These are phyloP conservation scores for Phytopythium delawarense DNA, from an alignment of 352 stramenopile genomes.

Conservation along the genomic window DNA sequence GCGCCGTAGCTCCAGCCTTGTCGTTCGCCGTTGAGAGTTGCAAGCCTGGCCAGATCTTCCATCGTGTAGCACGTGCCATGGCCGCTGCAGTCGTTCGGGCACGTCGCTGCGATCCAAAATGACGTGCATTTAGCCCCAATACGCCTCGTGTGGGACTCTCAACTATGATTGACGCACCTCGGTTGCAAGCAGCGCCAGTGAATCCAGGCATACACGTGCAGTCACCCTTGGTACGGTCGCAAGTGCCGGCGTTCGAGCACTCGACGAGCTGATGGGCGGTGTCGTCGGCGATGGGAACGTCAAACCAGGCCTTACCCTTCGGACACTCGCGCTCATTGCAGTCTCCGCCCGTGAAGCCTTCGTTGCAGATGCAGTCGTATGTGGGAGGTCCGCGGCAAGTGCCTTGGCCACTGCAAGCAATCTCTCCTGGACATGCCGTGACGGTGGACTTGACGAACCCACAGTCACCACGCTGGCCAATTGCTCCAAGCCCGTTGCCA, in stretches of 20 bases:
- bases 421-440: conserved; percentile 62
- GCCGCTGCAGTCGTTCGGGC: conserved; percentile 68
- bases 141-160: background rate
- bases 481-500: conserved; percentile 70
- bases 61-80: conserved; percentile 85
- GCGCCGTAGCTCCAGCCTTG: conserved; percentile 55
- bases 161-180: conserved; percentile 24
- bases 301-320: conserved; percentile 69
- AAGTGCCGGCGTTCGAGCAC: conserved; percentile 71
- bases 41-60: conserved; percentile 53
- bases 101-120: conserved; percentile 27
- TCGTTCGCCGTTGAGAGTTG: conserved; percentile 50
- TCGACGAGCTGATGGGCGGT: conserved; percentile 54
- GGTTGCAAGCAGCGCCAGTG: conserved; percentile 69
- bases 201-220: conserved; percentile 61
- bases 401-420: conserved; percentile 69
- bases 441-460: conserved; percentile 67
- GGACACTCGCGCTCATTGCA: conserved; percentile 67
- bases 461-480: conserved; percentile 90
- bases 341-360: conserved; percentile 68
- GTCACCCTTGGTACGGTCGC: conserved; percentile 64
- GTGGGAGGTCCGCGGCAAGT: conserved; percentile 67
- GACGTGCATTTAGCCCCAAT: background rate
- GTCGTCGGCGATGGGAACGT: conserved; percentile 38
- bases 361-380: conserved; percentile 78